Percentiles rank a stretch among this genome's conserved stretches.
These are phyloP conservation scores for Butyriboletus loyo DNA, from an alignment of 768 basidiomycete genomes.

Conservation along the genomic window DNA sequence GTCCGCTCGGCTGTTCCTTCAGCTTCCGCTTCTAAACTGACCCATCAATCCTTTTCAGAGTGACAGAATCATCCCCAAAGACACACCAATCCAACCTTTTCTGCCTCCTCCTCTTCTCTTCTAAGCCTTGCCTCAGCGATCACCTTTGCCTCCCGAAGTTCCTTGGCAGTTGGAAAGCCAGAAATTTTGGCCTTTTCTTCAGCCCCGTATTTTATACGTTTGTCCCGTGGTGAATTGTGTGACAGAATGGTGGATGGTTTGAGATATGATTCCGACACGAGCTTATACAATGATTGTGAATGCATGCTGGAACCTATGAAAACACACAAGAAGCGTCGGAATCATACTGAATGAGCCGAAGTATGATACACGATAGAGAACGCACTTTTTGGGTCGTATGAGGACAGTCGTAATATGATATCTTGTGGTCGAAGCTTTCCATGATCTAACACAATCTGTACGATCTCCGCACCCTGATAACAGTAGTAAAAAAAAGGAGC, in stretches of 20 bases:
- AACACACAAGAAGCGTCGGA: background rate
- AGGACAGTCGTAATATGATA: conserved; percentile 52
- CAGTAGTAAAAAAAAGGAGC: no score
- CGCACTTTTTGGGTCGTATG: conserved; percentile 58
- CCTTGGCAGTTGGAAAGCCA: conserved; percentile 79
- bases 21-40: conserved; percentile 59
- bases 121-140: conserved; percentile 59
- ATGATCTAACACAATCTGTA: conserved; percentile 75
- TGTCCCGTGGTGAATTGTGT: conserved; percentile 78
- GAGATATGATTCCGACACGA: conserved; percentile 71
- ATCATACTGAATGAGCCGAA: background rate
- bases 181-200: conserved; percentile 73
- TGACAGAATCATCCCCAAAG: background rate
- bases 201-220: conserved; percentile 73
- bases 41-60: conserved; percentile 16
- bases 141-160: conserved; percentile 70
- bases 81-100: conserved; percentile 70
- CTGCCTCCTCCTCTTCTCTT: conserved; percentile 70
- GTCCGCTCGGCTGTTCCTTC: conserved; percentile 42
- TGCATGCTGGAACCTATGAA: conserved; percentile 41
- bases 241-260: conserved; percentile 77
- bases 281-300: conserved; percentile 59
- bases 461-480: conserved; percentile 66
- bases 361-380: conserved; percentile 19
- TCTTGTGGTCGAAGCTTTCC: conserved; percentile 82